Evolutionary conservation across 495 filamentous ascomycete genomes (phyloP).

Genomic region (Aspergillus homomorphus): DNA sequence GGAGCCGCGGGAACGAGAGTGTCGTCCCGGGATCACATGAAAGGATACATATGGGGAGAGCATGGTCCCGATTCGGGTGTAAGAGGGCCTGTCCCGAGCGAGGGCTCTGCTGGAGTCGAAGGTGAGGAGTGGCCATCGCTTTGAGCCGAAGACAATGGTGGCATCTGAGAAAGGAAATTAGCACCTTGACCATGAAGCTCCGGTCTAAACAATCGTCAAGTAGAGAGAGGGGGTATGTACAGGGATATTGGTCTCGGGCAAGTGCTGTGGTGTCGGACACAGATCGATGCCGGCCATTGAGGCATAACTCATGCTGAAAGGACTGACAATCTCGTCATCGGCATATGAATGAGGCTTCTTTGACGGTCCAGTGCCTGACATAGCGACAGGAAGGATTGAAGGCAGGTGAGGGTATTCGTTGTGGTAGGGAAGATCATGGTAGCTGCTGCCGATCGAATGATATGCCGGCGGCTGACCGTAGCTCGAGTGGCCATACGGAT

Average conservation of each 20-base stretch:
- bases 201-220: conserved; percentile 45
- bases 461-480: conserved; percentile 65
- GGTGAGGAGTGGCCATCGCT: conserved; percentile 69
- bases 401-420: conserved; percentile 60
- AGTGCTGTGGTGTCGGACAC: conserved; percentile 38
- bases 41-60: conserved; percentile 30
- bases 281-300: conserved; percentile 75
- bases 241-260: conserved; percentile 34
- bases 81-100: conserved; percentile 33
- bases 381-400: conserved; percentile 60
- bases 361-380: conserved; percentile 52
- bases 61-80: conserved; percentile 38
- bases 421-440: conserved; percentile 56
- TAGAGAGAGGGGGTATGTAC: conserved; percentile 49
- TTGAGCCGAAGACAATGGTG: conserved; percentile 78
- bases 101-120: conserved; percentile 37
- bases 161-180: conserved; percentile 60
- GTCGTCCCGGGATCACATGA: conserved; percentile 9
- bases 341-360: conserved; percentile 35
- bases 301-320: conserved; percentile 73
- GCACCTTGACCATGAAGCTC: conserved; percentile 27
- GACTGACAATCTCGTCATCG: conserved; percentile 66
- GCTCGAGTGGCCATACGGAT: conserved; percentile 60
- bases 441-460: conserved; percentile 55
- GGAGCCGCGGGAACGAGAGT: background rate